Evolutionary conservation across 2,329 filamentous ascomycete genomes (phyloP).

Genomic region (Orbilia ellipsospora): DNA sequence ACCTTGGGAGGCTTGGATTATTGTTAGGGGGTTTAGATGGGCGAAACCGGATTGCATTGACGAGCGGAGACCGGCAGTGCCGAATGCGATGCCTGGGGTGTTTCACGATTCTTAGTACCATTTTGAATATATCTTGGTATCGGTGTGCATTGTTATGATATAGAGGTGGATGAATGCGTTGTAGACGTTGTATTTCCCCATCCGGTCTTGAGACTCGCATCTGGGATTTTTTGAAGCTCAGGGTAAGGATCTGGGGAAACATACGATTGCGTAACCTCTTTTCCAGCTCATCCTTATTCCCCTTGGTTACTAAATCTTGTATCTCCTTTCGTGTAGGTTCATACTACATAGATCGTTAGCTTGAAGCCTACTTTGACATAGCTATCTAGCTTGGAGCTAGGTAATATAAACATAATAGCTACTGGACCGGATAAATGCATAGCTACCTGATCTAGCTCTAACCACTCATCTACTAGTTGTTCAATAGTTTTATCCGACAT

Average conservation of each 20-base stretch:
- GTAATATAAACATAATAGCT: too few relatives aligned
- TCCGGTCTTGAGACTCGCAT: background rate
- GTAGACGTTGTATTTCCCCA: conserved; percentile 30
- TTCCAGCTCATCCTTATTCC: conserved; percentile 57
- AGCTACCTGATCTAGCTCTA: conserved; percentile 58
- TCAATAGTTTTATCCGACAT: conserved; percentile 30
- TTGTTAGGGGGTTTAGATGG: conserved; percentile 70
- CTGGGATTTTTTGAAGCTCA: background rate
- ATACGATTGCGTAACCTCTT: conserved; percentile 57
- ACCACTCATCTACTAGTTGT: conserved; percentile 56
- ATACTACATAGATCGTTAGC: conserved; percentile 46
- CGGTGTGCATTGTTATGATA: too few relatives aligned
- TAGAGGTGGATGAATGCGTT: conserved; percentile 17
- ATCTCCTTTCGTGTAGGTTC: conserved; percentile 58
- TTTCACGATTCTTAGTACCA: background rate
- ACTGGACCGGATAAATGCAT: background rate
- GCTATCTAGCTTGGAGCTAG: too few relatives aligned
- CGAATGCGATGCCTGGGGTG: conserved; percentile 57
- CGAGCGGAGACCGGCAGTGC: conserved; percentile 68
- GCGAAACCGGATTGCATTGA: conserved; percentile 74
- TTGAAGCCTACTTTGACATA: too few relatives aligned
- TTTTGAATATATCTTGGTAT: conserved; percentile 12
- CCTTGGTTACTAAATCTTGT: conserved; percentile 54
- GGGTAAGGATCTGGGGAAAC: background rate
- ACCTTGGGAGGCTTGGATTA: conserved; percentile 74